Evolutionary conservation across 108 stramenopile genomes (phyloP), one percentile per base, ranked within the genome.

Genomic region (Fistulifera pelliculosa): DNA sequence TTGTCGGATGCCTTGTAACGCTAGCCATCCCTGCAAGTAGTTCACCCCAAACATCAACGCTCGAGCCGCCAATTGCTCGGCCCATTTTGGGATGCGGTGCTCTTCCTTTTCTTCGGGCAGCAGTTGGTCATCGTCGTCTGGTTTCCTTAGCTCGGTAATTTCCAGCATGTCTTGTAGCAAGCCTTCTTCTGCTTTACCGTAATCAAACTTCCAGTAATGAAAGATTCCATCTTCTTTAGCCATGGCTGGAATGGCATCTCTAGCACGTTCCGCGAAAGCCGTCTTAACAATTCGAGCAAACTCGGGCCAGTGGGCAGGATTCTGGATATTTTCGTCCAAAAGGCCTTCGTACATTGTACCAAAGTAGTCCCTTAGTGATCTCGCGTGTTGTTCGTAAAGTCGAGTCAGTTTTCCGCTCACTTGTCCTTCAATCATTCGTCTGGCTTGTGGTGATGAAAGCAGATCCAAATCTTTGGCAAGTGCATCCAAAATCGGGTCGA

Each of bases 11-110:
- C 70, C 74, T 65, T 92, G 90, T 52, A 77, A 79, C 10, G 81
- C 81, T 41, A 92, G 51, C 90, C 86, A 87, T 27, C 90, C 90
- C 51, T 92, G 90, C 3, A 83, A 15, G 54, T 87, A 92, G 58
- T 92, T 92, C 13, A 92, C 66, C 10, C 77, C 81, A 26, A 92
- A 67, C 1, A 87, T 71, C 16, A 85, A 55, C 5, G 62, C 72
- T 27, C 87, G 70, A 41, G 74, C 80, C 15, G 83, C 86, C 25
- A 79, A 38, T 40, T 80, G 80, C 54, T 81, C 78, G 51, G 76
- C 76, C 90, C 90, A 87, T 55, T 63, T 71, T 12, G 76, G 62
- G 41, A 67, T 58, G 1, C 76, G 62, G n/a, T 59, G 52, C 0
- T 44, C 49, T 25, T 42, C 18, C 4, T 15, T 41, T 17, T 45